Evolutionary conservation across 192 early-diverging fungal genomes (phyloP), one percentile per base, ranked within the genome.

Genomic region (Podila horticola): DNA sequence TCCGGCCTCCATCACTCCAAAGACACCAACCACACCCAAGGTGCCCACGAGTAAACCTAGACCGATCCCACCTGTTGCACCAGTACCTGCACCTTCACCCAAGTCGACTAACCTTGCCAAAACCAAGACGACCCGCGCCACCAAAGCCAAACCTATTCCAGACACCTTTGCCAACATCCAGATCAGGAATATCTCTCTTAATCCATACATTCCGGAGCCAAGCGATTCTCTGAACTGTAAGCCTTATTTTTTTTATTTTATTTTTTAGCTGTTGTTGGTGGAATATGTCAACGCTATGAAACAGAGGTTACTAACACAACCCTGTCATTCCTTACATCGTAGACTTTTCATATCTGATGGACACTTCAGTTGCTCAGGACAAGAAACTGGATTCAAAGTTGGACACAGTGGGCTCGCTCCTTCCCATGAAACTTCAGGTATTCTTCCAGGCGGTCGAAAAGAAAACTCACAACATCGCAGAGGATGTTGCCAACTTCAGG

Each of bases 111-210:
- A 28, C 2, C 26, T 26, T 7, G 29, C 30, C 1, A 61, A 61
- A 61, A 4, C 59, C 59, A 61, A 33, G 11, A 11, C 59, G 52
- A 55, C 52, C 4, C 52, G 52, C 8, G 52, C 22, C 9, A 24
- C 52, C 2, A 55, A 55, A 22, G 52, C 8, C 9, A 55, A 55
- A 11, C 22, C 52, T 24, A 22, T 55, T 24, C 59, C 59, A 11
- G 41, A 33, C 59, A 28, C 26, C 59, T 61, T 61, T 28, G 30
- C 26, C 30, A 36, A 65, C 22, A 31, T 81, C 1, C 65, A 81
- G 49, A 73, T 81, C 60, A 67, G 77, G 22, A 81, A 81, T 30
- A 81, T 81, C 7, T 81, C 77, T 8, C 28, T 73, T 12, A 73
- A 81, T 28, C 77, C 77, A 7, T 19, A 72, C 3, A 51, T 69